Conservation (phyloP, 441 rosid species). For the Aquilaria agallochum region DNA sequence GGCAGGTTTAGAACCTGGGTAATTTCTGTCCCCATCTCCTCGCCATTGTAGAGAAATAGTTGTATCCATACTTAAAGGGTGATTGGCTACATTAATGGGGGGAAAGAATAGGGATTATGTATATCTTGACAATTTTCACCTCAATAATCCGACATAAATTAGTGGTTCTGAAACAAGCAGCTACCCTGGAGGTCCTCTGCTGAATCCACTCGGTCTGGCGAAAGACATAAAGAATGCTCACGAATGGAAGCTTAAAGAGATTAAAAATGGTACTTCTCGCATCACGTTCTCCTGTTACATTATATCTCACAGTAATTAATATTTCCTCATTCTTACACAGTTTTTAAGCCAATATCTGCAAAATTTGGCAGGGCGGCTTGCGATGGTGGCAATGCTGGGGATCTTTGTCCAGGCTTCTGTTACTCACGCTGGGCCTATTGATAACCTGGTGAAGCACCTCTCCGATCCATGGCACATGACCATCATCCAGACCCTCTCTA, state of each 20-base stretch:
- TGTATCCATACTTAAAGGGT: no score
- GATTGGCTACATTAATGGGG: no score
- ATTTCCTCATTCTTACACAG: background rate
- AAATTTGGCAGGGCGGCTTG: slow-evolving; percentile 62
- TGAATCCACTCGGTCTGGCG: slow-evolving; percentile 89
- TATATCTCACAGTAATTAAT: background rate
- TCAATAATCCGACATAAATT: background rate
- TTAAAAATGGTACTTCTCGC: slow-evolving; percentile 63
- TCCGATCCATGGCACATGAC: slow-evolving; percentile 92
- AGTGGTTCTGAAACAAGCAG: slow-evolving; percentile 24
- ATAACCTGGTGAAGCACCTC: slow-evolving; percentile 84
- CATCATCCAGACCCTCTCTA: slow-evolving; percentile 67
- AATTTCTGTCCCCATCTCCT: slow-evolving; percentile 6
- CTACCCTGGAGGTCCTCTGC: slow-evolving; percentile 91
- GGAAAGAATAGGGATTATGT: no score
- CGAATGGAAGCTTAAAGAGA: slow-evolving; percentile 89
- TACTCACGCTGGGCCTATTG: slow-evolving; percentile 85
- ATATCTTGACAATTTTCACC: no score
- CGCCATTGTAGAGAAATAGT: no score
- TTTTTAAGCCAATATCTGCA: background rate
- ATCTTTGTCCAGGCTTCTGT: slow-evolving; percentile 86
- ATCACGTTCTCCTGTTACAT: background rate
- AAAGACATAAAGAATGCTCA: slow-evolving; percentile 63
- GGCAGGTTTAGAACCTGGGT: slow-evolving; percentile 92
- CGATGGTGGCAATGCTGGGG: slow-evolving; percentile 91